A percentile compares a stretch with the other conserved stretches of the same genome.
phyloP scores from a whole-genome alignment of 495 filamentous ascomycete species.

The Penicillium nucicola region DNA sequence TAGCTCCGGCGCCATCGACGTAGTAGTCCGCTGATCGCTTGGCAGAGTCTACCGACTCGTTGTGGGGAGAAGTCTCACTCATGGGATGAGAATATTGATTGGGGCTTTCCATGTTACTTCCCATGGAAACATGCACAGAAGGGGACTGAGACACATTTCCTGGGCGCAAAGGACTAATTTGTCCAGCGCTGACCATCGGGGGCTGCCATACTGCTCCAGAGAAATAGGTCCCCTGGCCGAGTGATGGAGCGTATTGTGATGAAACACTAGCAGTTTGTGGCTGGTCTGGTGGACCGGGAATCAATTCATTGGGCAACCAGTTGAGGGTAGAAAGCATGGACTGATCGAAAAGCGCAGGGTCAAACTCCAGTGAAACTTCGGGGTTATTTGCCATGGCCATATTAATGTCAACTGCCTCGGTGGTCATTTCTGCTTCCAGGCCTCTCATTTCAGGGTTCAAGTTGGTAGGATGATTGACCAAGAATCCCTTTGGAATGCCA shows the following conservation, averaged over 20 bases:
- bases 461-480: slow-evolving; percentile 3
- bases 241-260: slow-evolving; percentile 17
- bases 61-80: slow-evolving; percentile 18
- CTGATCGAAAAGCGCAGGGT: slow-evolving; percentile 22
- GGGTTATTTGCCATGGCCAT: slow-evolving; percentile 20
- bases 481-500: slow-evolving; percentile 6
- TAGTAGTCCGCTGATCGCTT: slow-evolving; percentile 34
- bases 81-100: slow-evolving; percentile 13
- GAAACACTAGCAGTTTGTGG: slow-evolving; percentile 5
- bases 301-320: slow-evolving; percentile 34
- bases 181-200: slow-evolving; percentile 19
- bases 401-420: slow-evolving; percentile 10
- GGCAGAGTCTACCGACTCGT: slow-evolving; percentile 16
- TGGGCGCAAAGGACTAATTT: slow-evolving; percentile 14
- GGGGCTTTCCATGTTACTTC: slow-evolving; percentile 17
- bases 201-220: slow-evolving; percentile 30
- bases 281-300: slow-evolving; percentile 11
- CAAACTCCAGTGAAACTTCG: slow-evolving; percentile 23
- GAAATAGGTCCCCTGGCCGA: slow-evolving; percentile 12
- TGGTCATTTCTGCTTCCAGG: slow-evolving; percentile 13
- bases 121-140: slow-evolving; percentile 17
- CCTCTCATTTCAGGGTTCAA: slow-evolving; percentile 9
- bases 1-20: slow-evolving; percentile 33
- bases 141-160: slow-evolving; percentile 21
- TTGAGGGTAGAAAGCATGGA: slow-evolving; percentile 32